phyloP scores from a whole-genome alignment of 2,329 filamentous ascomycete species.

The Ceratocystis destructans region DNA sequence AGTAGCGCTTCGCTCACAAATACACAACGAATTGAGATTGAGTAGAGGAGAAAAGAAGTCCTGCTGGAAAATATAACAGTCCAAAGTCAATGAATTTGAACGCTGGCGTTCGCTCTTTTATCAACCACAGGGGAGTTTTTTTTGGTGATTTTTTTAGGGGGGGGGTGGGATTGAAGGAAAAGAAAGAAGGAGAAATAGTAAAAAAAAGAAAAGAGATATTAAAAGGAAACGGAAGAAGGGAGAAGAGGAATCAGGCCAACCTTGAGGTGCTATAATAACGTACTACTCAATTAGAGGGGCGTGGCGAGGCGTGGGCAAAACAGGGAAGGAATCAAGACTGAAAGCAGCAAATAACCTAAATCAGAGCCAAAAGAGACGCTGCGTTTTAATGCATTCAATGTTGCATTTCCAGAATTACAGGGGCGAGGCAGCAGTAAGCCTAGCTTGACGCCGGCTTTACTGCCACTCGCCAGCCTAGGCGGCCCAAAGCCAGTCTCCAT shows the following conservation, averaged over 20 bases:
- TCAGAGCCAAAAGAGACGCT: neutral
- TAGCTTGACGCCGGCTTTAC: neutral
- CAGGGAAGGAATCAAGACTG: neutral
- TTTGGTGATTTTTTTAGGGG: constrained; percentile 3
- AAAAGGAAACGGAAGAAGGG: neutral
- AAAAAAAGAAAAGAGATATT: neutral
- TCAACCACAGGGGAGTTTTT: constrained; percentile 10
- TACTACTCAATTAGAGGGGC: neutral
- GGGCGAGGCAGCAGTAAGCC: neutral
- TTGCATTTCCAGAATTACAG: neutral
- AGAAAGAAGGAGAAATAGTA: neutral
- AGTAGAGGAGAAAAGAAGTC: constrained; percentile 7
- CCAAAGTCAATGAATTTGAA: constrained; percentile 10
- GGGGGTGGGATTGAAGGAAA: neutral
- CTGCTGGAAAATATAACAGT: constrained; percentile 18
- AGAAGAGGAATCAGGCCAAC: neutral
- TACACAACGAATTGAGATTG: constrained; percentile 12
- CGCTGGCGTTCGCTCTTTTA: constrained; percentile 7
- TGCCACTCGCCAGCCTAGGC: no score
- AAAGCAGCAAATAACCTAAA: neutral
- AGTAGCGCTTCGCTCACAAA: constrained; percentile 17
- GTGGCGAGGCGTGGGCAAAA: neutral
- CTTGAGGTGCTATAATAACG: neutral
- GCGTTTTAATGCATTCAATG: neutral
- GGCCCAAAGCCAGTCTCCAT: no score